Conservation (phyloP, 2,329 filamentous ascomycete species). For the Rutstroemia sp. region DNA sequence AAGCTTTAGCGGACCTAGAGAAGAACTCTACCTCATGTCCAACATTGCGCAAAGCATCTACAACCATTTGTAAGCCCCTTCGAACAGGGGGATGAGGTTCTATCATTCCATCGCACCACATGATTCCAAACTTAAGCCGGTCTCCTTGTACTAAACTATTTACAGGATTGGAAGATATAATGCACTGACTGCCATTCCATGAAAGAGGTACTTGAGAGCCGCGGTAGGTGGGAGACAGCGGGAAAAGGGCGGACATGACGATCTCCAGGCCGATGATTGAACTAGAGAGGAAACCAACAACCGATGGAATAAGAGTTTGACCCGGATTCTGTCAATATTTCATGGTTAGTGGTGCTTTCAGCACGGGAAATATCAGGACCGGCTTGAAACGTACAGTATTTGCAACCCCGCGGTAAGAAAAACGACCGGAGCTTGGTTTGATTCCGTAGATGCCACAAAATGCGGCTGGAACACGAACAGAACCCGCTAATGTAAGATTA, state of each 20-base stretch:
- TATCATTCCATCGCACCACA: slow-evolving; percentile 42
- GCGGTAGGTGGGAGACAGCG: background rate
- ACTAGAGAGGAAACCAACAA: slow-evolving; percentile 53
- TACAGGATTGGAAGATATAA: slow-evolving; percentile 18
- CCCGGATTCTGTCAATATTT: slow-evolving; percentile 31
- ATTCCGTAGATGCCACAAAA: slow-evolving; percentile 30
- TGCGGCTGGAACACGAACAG: slow-evolving; percentile 28
- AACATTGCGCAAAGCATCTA: background rate
- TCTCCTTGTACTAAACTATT: slow-evolving; percentile 35
- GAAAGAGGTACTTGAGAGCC: background rate
- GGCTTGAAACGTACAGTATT: slow-evolving; percentile 38
- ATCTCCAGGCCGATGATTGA: slow-evolving; percentile 45
- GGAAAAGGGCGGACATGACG: slow-evolving; percentile 25
- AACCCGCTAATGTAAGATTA: slow-evolving; percentile 9
- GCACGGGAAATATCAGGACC: background rate
- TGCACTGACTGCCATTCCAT: background rate
- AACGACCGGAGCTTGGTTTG: slow-evolving; percentile 29
- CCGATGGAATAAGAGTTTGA: slow-evolving; percentile 51
- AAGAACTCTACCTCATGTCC: background rate
- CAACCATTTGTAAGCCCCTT: slow-evolving; percentile 42
- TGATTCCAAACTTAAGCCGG: slow-evolving; percentile 43
- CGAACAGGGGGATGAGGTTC: slow-evolving; percentile 47
- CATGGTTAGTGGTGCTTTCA: background rate
- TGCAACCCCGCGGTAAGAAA: slow-evolving; percentile 44
- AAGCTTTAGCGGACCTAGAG: background rate